phyloP scores from a whole-genome alignment of 176 grass and related monocot species.

The Musa troglodytarum region DNA sequence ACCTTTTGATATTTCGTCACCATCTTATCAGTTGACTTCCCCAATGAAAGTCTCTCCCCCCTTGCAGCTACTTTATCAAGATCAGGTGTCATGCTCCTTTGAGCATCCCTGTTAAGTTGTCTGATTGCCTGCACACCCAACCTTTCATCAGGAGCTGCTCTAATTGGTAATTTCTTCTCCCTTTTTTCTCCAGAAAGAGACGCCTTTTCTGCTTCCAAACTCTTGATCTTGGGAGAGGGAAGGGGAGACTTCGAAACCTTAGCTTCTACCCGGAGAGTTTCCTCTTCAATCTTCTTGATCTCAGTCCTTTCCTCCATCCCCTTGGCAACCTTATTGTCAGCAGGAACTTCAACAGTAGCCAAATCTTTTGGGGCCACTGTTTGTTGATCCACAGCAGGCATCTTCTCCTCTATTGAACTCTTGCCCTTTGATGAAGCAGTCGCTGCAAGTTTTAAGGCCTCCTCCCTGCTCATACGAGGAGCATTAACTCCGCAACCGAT shows the following conservation, averaged over 20 bases:
- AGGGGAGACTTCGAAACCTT: not conserved
- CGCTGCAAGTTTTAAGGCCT: constrained; percentile 10
- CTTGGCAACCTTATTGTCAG: not conserved
- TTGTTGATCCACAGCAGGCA: not conserved
- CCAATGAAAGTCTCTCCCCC: not conserved
- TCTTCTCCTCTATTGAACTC: constrained; percentile 6
- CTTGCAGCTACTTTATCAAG: not conserved
- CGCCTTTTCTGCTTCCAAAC: not conserved
- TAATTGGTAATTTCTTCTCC: not conserved
- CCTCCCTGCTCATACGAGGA: not conserved
- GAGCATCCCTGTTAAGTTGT: not conserved
- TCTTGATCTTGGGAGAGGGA: not conserved
- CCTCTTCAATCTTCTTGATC: not conserved
- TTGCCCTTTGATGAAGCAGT: not conserved
- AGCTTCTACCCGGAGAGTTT: not conserved
- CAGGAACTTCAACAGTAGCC: not conserved
- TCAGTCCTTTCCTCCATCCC: not conserved
- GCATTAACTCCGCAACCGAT: constrained; percentile 32
- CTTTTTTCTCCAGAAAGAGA: not conserved
- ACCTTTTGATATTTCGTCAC: constrained; percentile 9
- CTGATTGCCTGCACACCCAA: not conserved
- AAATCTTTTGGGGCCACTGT: not conserved
- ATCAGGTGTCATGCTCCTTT: constrained; percentile 1
- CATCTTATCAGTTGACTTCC: constrained; percentile 2
- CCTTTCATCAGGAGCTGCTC: not conserved